Evolutionary conservation across 371 early-diverging fungal species (phyloP).

Genomic region (Nosema muscidifuracis): DNA sequence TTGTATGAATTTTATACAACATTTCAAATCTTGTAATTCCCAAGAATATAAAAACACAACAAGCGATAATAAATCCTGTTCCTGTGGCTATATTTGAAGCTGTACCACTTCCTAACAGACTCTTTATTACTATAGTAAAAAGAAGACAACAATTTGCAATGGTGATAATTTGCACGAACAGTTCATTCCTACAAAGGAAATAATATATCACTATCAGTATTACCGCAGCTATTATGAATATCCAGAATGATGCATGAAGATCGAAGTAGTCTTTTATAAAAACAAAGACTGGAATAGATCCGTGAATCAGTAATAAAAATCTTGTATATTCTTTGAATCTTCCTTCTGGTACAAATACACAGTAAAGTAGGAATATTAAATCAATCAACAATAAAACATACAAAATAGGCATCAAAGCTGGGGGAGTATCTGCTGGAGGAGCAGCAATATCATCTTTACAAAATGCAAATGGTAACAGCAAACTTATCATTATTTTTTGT

Average conservation of each 20-base stretch:
- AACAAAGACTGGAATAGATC: neutral
- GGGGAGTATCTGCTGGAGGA: too few species aligned
- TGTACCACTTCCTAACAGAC: neutral
- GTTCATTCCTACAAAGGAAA: neutral
- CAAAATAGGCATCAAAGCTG: too few species aligned
- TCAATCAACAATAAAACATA: neutral
- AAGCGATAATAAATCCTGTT: neutral
- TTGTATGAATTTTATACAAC: neutral
- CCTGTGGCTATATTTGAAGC: neutral
- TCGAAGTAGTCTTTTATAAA: neutral
- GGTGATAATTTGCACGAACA: neutral
- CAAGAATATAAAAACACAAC: neutral
- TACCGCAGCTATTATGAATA: neutral
- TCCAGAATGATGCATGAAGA: neutral
- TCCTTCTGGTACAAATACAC: neutral
- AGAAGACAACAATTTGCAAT: neutral
- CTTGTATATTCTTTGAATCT: neutral
- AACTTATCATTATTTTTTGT: too few species aligned
- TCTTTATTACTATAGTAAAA: neutral
- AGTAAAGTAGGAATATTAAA: neutral
- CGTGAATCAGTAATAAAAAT: neutral
- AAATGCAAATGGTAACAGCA: too few species aligned
- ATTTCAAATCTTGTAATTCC: slow-evolving; percentile 3
- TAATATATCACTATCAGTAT: neutral
- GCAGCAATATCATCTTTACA: too few species aligned